A percentile compares a stretch with the other conserved stretches of the same genome.
Conservation (phyloP, 176 grass and related monocot species). For the Themeda triandra region DNA sequence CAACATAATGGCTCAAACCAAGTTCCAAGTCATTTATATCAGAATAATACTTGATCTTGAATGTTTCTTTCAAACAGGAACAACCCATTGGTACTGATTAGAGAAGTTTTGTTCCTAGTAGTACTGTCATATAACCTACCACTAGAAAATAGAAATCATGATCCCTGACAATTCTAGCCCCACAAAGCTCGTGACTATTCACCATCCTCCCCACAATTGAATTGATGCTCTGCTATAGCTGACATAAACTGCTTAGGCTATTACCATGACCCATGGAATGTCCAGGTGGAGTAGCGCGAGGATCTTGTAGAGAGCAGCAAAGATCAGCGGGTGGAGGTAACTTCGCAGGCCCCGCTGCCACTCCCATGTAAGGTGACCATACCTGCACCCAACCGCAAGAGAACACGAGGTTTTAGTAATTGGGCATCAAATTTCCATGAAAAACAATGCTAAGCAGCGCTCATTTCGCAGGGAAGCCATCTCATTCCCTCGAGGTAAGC, state of each 20-base stretch:
- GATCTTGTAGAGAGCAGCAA: constrained; percentile 67
- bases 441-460: not conserved
- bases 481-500: not conserved
- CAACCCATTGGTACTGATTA: not conserved
- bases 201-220: too few relatives aligned
- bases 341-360: constrained; percentile 76
- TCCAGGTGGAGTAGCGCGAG: constrained; percentile 74
- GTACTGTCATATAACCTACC: not conserved
- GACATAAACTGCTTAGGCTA: not conserved
- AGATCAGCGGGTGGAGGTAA: constrained; percentile 84
- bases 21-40: not conserved
- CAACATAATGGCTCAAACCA: not conserved
- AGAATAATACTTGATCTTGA: not conserved
- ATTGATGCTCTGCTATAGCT: not conserved
- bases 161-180: not conserved
- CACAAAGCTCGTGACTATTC: too few relatives aligned
- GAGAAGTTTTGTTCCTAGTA: not conserved
- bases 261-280: constrained; percentile 78
- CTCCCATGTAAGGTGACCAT: constrained; percentile 95
- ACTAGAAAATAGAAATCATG: not conserved
- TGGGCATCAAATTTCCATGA: too few relatives aligned
- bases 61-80: not conserved
- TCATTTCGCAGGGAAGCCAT: not conserved
- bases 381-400: constrained; percentile 38
- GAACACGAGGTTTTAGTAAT: too few relatives aligned